phyloP scores from a whole-genome alignment of 345 rosid genomes.

The Murraya koenigii region DNA sequence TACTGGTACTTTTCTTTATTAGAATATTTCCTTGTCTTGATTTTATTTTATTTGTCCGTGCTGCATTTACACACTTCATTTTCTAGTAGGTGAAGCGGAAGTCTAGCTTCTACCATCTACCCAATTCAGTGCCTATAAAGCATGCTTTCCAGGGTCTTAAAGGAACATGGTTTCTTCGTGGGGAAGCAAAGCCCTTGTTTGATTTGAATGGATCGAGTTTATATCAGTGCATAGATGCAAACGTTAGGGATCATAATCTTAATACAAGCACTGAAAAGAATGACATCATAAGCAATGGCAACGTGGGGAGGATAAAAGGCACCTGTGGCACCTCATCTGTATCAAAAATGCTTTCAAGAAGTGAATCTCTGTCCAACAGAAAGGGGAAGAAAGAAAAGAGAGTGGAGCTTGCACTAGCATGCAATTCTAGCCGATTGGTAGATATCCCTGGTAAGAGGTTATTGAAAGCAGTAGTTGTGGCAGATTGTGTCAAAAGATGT shows the following conservation, averaged over 20 bases:
- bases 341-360: background rate
- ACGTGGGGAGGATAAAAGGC: background rate
- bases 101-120: conserved; percentile 42
- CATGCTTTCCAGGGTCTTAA: conserved; percentile 40
- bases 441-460: conserved; percentile 15
- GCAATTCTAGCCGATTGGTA: background rate
- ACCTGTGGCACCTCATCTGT: background rate
- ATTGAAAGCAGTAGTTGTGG: background rate
- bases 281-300: background rate
- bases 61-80: background rate
- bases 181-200: conserved; percentile 23
- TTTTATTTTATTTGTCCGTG: background rate
- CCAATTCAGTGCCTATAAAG: conserved; percentile 43
- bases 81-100: conserved; percentile 39
- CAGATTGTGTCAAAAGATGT: background rate
- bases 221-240: conserved; percentile 8
- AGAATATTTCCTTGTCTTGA: background rate
- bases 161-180: conserved; percentile 42
- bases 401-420: background rate
- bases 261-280: background rate
- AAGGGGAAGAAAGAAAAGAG: conserved; percentile 10
- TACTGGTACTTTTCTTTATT: conserved; percentile 40
- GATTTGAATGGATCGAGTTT: conserved; percentile 11
- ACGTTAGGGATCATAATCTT: conserved; percentile 1
- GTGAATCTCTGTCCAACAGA: background rate